These are phyloP conservation scores for Agaricus sinodeliciosus DNA, from an alignment of 768 basidiomycete genomes.

Conservation along the genomic window DNA sequence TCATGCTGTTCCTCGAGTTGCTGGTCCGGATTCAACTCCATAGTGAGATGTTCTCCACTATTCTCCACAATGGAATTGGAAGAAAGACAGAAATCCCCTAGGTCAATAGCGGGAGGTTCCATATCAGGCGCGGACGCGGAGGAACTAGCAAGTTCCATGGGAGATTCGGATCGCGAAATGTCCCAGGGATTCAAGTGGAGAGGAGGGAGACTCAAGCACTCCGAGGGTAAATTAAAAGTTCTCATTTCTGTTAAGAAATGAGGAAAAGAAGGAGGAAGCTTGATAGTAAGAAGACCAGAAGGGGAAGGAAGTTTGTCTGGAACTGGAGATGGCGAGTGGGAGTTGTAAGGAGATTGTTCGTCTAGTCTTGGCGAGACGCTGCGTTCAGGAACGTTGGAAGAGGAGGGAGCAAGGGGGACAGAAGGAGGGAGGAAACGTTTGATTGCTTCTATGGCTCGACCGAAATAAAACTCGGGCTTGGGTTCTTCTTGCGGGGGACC, in stretches of 20 bases:
- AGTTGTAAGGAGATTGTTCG: neutral
- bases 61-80: neutral
- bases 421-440: conserved; percentile 26
- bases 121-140: conserved; percentile 17
- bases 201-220: conserved; percentile 2
- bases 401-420: conserved; percentile 8
- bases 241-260: neutral
- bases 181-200: conserved; percentile 2
- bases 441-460: conserved; percentile 25
- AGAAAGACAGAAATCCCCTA: conserved; percentile 28
- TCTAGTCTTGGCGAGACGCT: neutral
- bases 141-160: conserved; percentile 42
- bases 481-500: conserved; percentile 14
- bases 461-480: conserved; percentile 11
- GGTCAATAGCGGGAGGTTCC: conserved; percentile 36
- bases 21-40: neutral
- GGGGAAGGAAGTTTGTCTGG: neutral
- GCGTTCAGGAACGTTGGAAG: neutral
- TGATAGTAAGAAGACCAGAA: neutral
- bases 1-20: conserved; percentile 4
- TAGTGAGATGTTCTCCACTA: neutral
- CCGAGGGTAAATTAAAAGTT: neutral
- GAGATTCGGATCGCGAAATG: conserved; percentile 35
- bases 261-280: conserved; percentile 3
- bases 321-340: conserved; percentile 1